These are phyloP conservation scores for Thymus mandschuricus DNA, from an alignment of 257 asterid species.

Conservation along the genomic window DNA sequence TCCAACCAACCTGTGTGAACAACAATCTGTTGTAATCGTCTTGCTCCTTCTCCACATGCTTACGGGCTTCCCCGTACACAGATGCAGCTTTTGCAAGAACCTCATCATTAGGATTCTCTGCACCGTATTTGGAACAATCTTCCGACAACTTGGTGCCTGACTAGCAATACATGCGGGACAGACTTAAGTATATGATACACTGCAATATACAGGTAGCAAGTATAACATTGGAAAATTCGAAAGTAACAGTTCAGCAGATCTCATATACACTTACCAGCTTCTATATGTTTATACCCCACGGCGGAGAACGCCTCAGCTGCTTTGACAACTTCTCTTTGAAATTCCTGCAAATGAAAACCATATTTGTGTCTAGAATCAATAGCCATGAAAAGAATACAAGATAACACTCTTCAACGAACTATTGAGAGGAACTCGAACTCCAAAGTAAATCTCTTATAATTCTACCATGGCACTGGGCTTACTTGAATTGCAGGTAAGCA, in stretches of 20 bases:
- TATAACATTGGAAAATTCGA: not conserved
- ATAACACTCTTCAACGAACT: slow-evolving; percentile 21
- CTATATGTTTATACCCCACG: slow-evolving; percentile 91
- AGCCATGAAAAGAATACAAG: not conserved
- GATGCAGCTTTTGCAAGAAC: slow-evolving; percentile 88
- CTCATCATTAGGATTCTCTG: slow-evolving; percentile 79
- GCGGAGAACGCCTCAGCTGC: slow-evolving; percentile 92
- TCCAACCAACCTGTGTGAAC: slow-evolving; percentile 75
- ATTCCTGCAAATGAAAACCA: slow-evolving; percentile 64
- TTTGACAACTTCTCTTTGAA: slow-evolving; percentile 90
- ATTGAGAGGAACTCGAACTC: not conserved
- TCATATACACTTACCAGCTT: slow-evolving; percentile 72
- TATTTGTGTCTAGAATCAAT: not conserved
- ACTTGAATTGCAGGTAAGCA: not conserved
- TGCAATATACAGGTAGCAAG: slow-evolving; percentile 10
- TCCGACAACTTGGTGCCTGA: slow-evolving; percentile 94
- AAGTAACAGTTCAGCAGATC: slow-evolving; percentile 13
- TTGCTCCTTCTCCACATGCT: slow-evolving; percentile 91
- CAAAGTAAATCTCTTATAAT: slow-evolving; percentile 7
- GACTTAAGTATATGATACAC: slow-evolving; percentile 24
- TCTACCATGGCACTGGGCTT: slow-evolving; percentile 22
- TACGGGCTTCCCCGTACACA: slow-evolving; percentile 89
- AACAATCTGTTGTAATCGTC: slow-evolving; percentile 78
- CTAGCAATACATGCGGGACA: slow-evolving; percentile 44
- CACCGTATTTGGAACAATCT: slow-evolving; percentile 85